These are phyloP conservation scores for Baorangia bicolor DNA, from an alignment of 768 basidiomycete species.

Conservation along the genomic window DNA sequence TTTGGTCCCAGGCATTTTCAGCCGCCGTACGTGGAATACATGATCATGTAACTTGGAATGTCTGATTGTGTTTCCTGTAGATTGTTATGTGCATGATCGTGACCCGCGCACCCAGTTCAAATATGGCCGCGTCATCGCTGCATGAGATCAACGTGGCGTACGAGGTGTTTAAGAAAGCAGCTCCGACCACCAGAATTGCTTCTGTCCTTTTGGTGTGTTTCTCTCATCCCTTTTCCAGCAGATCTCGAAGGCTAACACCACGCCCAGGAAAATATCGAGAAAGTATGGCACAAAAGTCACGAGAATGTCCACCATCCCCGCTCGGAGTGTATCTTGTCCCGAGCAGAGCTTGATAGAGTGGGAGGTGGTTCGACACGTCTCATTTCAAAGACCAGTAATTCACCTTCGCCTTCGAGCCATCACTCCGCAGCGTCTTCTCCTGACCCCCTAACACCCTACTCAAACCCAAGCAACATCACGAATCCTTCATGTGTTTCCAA, in stretches of 20 bases:
- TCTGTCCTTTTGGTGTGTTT: conserved; percentile 42
- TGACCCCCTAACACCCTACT: conserved; percentile 16
- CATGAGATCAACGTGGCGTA: conserved; percentile 47
- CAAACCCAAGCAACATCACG: not conserved
- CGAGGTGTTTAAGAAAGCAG: conserved; percentile 47
- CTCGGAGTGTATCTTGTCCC: conserved; percentile 31
- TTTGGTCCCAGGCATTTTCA: conserved; percentile 69
- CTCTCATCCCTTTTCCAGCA: not conserved
- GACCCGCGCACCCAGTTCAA: conserved; percentile 48
- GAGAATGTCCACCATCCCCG: conserved; percentile 36
- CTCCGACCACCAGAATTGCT: conserved; percentile 45
- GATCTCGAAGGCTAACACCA: not conserved
- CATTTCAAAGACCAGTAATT: conserved; percentile 25
- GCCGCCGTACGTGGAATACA: conserved; percentile 49
- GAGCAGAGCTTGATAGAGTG: conserved; percentile 53
- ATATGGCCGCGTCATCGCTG: conserved; percentile 45
- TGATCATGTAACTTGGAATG: not conserved
- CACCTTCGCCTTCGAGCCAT: conserved; percentile 8
- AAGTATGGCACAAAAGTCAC: conserved; percentile 44
- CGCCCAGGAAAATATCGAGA: conserved; percentile 40
- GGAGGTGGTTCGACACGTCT: conserved; percentile 52
- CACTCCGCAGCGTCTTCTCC: conserved; percentile 10
- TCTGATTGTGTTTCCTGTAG: conserved; percentile 33
- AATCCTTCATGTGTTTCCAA: not conserved
- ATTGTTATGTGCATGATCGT: conserved; percentile 58